phyloP scores from a whole-genome alignment of 441 rosid genomes.

The Isatis lusitanica region DNA sequence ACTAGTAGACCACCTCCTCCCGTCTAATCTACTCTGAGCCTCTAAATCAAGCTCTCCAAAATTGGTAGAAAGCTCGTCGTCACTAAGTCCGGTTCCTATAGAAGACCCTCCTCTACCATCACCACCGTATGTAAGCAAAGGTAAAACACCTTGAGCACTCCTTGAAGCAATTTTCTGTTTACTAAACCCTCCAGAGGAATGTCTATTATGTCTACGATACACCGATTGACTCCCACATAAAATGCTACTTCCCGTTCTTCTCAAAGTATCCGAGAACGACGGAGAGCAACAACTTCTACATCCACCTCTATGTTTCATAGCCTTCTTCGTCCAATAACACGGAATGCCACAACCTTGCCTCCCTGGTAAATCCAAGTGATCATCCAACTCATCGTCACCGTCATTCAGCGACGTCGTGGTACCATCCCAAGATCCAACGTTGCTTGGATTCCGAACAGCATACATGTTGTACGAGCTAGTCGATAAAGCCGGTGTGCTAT shows the following conservation, averaged over 20 bases:
- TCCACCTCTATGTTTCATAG: constrained; percentile 67
- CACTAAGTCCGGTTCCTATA: constrained; percentile 71
- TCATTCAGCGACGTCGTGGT: constrained; percentile 75
- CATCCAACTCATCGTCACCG: constrained; percentile 75
- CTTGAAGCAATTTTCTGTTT: constrained; percentile 56
- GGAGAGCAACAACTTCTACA: constrained; percentile 90
- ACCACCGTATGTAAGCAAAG: constrained; percentile 66
- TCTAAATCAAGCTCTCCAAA: constrained; percentile 94
- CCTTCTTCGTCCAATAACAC: constrained; percentile 89
- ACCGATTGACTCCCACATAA: constrained; percentile 75
- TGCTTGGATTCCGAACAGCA: constrained; percentile 59
- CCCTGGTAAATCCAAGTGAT: constrained; percentile 77
- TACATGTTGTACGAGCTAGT: constrained; percentile 74
- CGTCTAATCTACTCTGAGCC: constrained; percentile 95
- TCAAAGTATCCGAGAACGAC: constrained; percentile 83
- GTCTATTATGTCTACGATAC: constrained; percentile 49
- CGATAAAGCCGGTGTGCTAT: constrained; percentile 86
- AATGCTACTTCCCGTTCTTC: constrained; percentile 89
- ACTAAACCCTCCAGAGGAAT: constrained; percentile 49
- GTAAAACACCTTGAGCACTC: constrained; percentile 79
- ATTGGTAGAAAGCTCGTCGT: constrained; percentile 90
- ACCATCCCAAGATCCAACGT: constrained; percentile 88
- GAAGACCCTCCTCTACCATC: constrained; percentile 83
- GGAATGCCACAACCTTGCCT: constrained; percentile 95
- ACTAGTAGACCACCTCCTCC: constrained; percentile 93